Evolutionary conservation across 345 rosid species (phyloP), one percentile per base, ranked within the genome.

Genomic region (rapeseed (Brassica napus)): DNA sequence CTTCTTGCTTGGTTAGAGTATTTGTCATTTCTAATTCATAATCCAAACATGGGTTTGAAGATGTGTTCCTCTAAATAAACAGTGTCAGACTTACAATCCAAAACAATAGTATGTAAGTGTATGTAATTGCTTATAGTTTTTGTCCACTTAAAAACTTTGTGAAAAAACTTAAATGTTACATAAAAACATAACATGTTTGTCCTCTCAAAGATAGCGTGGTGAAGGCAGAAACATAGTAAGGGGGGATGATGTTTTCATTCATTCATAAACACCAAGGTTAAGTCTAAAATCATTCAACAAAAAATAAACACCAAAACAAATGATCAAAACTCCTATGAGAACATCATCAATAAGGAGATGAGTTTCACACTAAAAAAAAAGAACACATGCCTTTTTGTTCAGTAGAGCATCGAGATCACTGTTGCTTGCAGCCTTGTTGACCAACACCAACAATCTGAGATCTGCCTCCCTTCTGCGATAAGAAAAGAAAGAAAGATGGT

Each of bases 371-470:
- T 5, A 18, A 35, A 24, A 11, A 35, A 59, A 30, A 31, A 30
- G 1, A 6, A 39, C 65, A 63, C 35, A 37, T 34, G 59, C 16
- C 7, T 31, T 21, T 74, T 54, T 34, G 9, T 24, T 54, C 26
- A 8, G 34, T 49, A 44, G 65, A 49, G 34, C 42, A 6, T 30
- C 37, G 47, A 55, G 69, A 60, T 83, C 89, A 92, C 83, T 92
- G 97, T 73, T 89, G 97, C 94, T 92, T 94, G 97, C 97, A 94
- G 37, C 90, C 92, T 80, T 80, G 87, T 82, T 85, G 86, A 72
- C 79, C 92, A 0, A 65, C 71, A 8, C 82, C 88, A 16, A 57
- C 86, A 6, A 32, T n/a, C 66, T 63, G 84, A 73, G 83, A 71
- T 68, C 81, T 87, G 65, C 87, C 91, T 72, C 83, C 72, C 84